Percentiles rank a stretch among this genome's conserved stretches.
These are phyloP conservation scores for Drechslera avenae DNA, from an alignment of 2,329 filamentous ascomycete genomes.

Conservation along the genomic window DNA sequence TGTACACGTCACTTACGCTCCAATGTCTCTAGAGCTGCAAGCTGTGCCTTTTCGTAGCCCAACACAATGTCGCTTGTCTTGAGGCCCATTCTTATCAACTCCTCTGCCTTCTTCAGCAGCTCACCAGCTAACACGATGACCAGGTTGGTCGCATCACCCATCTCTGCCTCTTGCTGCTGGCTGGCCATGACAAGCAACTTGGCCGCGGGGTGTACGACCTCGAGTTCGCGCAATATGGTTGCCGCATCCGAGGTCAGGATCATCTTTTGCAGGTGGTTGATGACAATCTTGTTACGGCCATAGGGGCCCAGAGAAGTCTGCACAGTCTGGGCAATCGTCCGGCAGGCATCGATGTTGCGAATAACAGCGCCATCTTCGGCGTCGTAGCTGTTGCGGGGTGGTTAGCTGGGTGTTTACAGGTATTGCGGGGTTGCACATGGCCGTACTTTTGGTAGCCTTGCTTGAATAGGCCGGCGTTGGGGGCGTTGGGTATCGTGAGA, in stretches of 20 bases:
- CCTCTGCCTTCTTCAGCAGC: constrained; percentile 94
- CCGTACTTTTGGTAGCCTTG: constrained; percentile 91
- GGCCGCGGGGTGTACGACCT: constrained; percentile 96
- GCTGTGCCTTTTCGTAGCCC: constrained; percentile 94
- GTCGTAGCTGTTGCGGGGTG: constrained; percentile 74
- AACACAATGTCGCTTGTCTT: constrained; percentile 98
- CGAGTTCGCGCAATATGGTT: constrained; percentile 94
- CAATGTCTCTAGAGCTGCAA: constrained; percentile 80
- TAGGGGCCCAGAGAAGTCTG: constrained; percentile 97
- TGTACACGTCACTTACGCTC: constrained; percentile 61
- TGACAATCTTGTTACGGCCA: constrained; percentile 99
- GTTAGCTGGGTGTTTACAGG: constrained; percentile 38
- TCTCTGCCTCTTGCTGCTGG: constrained; percentile 98
- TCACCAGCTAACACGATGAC: constrained; percentile 96
- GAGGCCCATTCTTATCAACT: constrained; percentile 92
- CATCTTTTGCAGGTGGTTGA: constrained; percentile 99
- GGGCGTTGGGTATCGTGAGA: constrained; percentile 91
- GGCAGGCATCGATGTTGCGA: constrained; percentile 98
- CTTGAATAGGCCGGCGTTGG: constrained; percentile 94
- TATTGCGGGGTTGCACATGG: constrained; percentile 20
- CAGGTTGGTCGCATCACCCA: constrained; percentile 97
- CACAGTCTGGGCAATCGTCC: constrained; percentile 92
- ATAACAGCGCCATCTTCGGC: constrained; percentile 98
- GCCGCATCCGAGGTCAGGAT: constrained; percentile 97
- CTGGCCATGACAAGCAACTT: constrained; percentile 98